Percentiles rank a stretch among this genome's conserved stretches.
phyloP scores from a whole-genome alignment of 192 early-diverging fungal species.

The Coemansia sp. region DNA sequence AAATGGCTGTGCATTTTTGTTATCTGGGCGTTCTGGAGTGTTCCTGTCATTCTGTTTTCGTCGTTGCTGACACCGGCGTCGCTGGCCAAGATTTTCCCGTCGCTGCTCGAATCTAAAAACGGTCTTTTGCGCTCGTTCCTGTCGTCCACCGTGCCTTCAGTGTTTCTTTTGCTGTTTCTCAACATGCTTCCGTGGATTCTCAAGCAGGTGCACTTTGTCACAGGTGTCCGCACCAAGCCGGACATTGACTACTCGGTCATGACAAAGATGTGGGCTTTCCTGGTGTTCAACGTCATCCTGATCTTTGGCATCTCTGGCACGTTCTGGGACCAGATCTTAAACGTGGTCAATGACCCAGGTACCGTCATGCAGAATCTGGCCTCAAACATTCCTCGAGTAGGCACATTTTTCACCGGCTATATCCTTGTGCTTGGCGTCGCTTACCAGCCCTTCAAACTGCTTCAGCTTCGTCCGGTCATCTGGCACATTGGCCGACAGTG shows the following conservation, averaged over 20 bases:
- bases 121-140: slow-evolving; percentile 62
- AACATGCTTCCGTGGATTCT: slow-evolving; percentile 71
- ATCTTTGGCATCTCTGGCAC: slow-evolving; percentile 76
- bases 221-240: slow-evolving; percentile 46
- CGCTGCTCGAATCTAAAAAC: slow-evolving; percentile 57
- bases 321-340: slow-evolving; percentile 61
- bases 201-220: slow-evolving; percentile 49
- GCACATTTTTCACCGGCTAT: slow-evolving; percentile 80
- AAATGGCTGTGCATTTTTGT: slow-evolving; percentile 62
- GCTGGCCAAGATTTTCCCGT: slow-evolving; percentile 63
- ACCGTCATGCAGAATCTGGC: slow-evolving; percentile 67
- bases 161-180: slow-evolving; percentile 72
- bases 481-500: slow-evolving; percentile 59
- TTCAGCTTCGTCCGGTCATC: slow-evolving; percentile 68
- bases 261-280: slow-evolving; percentile 74
- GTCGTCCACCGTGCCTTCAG: slow-evolving; percentile 70
- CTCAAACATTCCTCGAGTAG: slow-evolving; percentile 64
- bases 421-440: slow-evolving; percentile 73
- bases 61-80: slow-evolving; percentile 67
- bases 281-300: slow-evolving; percentile 74
- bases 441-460: slow-evolving; percentile 68
- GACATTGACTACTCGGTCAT: slow-evolving; percentile 57
- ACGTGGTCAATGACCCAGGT: slow-evolving; percentile 66
- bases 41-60: slow-evolving; percentile 69
- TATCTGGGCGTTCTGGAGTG: slow-evolving; percentile 76